Base-by-base conservation (phyloP, 2,329 filamentous ascomycete genomes). In the Seiridium unicorne region DNA sequence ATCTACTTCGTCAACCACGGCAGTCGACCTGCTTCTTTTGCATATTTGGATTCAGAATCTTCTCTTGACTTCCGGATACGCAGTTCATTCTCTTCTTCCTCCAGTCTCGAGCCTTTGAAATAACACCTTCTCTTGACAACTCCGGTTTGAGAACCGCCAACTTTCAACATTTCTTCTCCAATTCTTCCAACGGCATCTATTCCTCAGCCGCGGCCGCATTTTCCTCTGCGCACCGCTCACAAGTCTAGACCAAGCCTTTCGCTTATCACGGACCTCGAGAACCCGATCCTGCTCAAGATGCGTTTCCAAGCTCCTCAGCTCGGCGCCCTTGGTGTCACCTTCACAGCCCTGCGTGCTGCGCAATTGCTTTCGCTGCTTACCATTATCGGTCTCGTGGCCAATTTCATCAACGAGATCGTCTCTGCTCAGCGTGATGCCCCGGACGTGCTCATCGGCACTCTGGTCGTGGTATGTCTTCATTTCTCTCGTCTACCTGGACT, bases 361-460 rank as follows among this genome's bases (percentile, higher is more conserved):
- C 88, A 96, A 72, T 82, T 86, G 61, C 76, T 90, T 63, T 86
- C 85, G 34, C 88, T 97, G 70, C 81, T 95, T 60, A 81, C 88
- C 61, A 87, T 95, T 65, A 89, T 96, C 65, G 92, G 92, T 51
- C 85, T 97, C 73, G 87, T 87, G 0, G 86, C 89, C 69, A 92
- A 93, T 75, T 96, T 97, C 75, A 88, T 96, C 69, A 82, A 87
- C 32, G 83, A 91, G 67, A 92, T 96, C 72, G 85, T 92, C 49
- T 78, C 81, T 48, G 84, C 81, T 31, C 83, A 88, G 63, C 84
- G 88, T 59, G 81, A 84, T 36, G 86, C 90, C 0, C 91, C 92
- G 0, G 79, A 85, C 56, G 86, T 93, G 51, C 81, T 97, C 31
- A 84, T 96, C 36, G 92, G 88, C 36, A 92, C 91, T 3, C 82